These are phyloP conservation scores for Prunus armeniaca DNA, from an alignment of 306 rosid genomes.

Conservation along the genomic window DNA sequence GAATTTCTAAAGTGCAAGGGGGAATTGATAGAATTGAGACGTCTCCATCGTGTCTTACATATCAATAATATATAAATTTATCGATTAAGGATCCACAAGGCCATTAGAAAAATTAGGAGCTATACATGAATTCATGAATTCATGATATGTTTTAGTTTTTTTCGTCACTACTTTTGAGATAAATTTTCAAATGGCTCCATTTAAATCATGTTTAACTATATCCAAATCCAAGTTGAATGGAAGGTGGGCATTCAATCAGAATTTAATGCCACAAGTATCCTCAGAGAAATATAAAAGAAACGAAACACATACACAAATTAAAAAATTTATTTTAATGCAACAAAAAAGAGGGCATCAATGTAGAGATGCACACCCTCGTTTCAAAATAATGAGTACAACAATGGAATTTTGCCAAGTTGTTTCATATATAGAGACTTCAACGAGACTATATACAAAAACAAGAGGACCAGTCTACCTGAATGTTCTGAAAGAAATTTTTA, in stretches of 20 bases:
- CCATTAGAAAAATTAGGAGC: background rate
- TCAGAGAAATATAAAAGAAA: background rate
- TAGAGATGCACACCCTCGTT: background rate
- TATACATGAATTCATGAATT: background rate
- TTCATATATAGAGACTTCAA: background rate
- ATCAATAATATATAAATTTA: background rate
- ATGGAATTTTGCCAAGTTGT: background rate
- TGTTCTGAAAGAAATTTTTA: conserved; percentile 38
- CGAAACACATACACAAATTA: background rate
- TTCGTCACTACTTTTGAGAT: background rate
- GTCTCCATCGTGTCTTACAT: background rate
- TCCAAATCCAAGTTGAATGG: background rate
- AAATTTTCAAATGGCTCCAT: background rate
- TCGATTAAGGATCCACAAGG: background rate
- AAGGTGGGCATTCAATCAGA: background rate
- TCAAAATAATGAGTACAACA: background rate
- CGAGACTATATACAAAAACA: background rate
- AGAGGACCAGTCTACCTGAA: conserved; percentile 6
- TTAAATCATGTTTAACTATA: background rate
- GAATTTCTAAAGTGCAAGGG: background rate
- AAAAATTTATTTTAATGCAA: background rate
- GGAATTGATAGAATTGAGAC: background rate
- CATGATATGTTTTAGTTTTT: background rate
- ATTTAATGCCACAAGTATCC: background rate
- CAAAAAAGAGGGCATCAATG: conserved; percentile 17